Evolutionary conservation across 2,329 filamentous ascomycete genomes (phyloP).

Genomic region (Microsporum canis): DNA sequence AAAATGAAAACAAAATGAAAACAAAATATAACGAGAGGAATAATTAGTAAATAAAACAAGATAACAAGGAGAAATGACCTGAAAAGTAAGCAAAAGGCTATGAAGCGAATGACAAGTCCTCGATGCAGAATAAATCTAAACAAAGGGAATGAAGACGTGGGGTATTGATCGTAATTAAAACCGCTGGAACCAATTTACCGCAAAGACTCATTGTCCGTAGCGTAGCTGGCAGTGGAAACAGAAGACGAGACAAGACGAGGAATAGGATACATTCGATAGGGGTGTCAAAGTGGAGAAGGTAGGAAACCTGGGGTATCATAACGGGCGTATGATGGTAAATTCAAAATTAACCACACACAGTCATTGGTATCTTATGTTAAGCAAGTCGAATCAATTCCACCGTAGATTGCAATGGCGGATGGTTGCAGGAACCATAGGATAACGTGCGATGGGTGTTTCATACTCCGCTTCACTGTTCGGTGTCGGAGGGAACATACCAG

Average conservation of each 20-base stretch:
- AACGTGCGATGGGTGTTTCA: not conserved
- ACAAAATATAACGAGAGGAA: not conserved
- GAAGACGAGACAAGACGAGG: not conserved
- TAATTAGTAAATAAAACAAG: not conserved
- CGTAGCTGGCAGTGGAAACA: not conserved
- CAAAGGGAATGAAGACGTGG: not conserved
- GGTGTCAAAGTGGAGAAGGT: not conserved
- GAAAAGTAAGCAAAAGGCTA: not conserved
- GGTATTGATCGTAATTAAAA: not conserved
- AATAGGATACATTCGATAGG: not conserved
- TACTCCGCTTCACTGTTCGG: not conserved
- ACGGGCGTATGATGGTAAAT: not conserved
- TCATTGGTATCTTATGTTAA: not conserved
- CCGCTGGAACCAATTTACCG: not conserved
- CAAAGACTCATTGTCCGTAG: not conserved
- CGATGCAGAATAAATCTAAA: not conserved
- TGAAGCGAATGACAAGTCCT: not conserved
- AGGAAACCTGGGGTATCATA: not conserved
- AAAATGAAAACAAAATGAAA: not conserved
- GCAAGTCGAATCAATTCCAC: not conserved
- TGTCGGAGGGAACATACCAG: not conserved
- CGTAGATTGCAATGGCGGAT: not conserved
- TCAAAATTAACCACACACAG: not conserved
- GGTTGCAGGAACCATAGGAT: constrained; percentile 1
- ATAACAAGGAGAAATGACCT: not conserved